These are phyloP conservation scores for Thermothielavioides terrestris DNA, from an alignment of 495 filamentous ascomycete species.

Conservation along the genomic window DNA sequence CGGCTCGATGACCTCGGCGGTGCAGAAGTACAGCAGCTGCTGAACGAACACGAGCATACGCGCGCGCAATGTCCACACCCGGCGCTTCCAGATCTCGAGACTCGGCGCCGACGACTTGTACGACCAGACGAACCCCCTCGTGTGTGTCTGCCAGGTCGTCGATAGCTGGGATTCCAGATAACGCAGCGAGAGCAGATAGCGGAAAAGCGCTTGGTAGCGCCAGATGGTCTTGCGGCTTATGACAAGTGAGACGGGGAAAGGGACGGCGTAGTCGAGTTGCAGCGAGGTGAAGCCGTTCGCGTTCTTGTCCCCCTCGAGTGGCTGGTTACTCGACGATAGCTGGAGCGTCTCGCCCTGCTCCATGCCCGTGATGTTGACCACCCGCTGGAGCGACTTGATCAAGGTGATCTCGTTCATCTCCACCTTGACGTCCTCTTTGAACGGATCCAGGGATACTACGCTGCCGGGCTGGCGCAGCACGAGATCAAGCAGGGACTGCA, in stretches of 20 bases:
- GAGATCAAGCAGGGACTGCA: slow-evolving; percentile 89
- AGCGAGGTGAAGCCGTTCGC: slow-evolving; percentile 84
- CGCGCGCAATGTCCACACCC: slow-evolving; percentile 82
- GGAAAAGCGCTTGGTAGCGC: slow-evolving; percentile 91
- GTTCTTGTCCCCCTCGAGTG: slow-evolving; percentile 70
- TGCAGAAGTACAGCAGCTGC: slow-evolving; percentile 93
- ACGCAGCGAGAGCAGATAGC: slow-evolving; percentile 79
- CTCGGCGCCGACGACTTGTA: slow-evolving; percentile 63
- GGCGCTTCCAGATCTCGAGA: slow-evolving; percentile 86
- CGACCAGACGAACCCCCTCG: slow-evolving; percentile 72
- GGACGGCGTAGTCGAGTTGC: slow-evolving; percentile 87
- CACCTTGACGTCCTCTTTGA: slow-evolving; percentile 96
- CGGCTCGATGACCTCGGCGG: slow-evolving; percentile 91
- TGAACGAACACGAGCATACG: slow-evolving; percentile 97
- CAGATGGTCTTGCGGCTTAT: slow-evolving; percentile 93
- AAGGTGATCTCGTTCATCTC: slow-evolving; percentile 92
- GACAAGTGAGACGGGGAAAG: slow-evolving; percentile 93
- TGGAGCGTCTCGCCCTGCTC: slow-evolving; percentile 70
- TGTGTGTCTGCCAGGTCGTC: slow-evolving; percentile 83
- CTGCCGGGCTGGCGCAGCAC: slow-evolving; percentile 92
- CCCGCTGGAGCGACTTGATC: slow-evolving; percentile 86
- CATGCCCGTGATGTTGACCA: slow-evolving; percentile 90
- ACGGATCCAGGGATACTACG: slow-evolving; percentile 87
- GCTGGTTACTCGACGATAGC: slow-evolving; percentile 37
- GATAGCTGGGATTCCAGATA: slow-evolving; percentile 80